Evolutionary conservation across 2,329 filamentous ascomycete species (phyloP), one percentile per base, ranked within the genome.

Genomic region (Pezicula neosporulosa): DNA sequence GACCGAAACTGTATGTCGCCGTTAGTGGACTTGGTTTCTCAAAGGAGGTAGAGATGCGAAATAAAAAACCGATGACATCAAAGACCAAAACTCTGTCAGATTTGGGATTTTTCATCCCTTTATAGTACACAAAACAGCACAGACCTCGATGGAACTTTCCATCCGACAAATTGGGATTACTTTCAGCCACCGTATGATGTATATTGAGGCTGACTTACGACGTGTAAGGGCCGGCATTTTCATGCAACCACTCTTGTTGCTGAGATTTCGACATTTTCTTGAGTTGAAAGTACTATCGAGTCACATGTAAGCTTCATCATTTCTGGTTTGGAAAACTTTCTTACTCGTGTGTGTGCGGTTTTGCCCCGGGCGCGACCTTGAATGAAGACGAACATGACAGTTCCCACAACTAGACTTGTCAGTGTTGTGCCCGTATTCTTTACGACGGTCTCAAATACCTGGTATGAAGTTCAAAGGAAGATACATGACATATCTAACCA

Each of bases 401-500:
- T 96, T 6, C 93, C 93, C 16, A 96, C 82, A 0, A 97, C 79
- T 46, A n/a, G 27, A 21, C 33, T 24, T 42, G 42, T 54, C 46
- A 51, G 33, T 27, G 28, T 30, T 28, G 21, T 7, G 7, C 12
- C 18, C 7, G 15, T 3, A 12, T 16, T 9, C 27, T n/a, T 9
- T 18, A 24, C 3, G 9, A 27, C 39, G 12, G 51, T 10, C 6
- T 7, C 8, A n/a, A 63, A 47, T 68, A 73, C 71, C 65, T 0
- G 93, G 93, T 48, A 97, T 91, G 66, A 96, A 91, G 73, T 97
- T 97, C 54, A 97, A 77, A 10, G 93, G 92, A 39, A 96, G 76
- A 66, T 95, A 94, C 72, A 97, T 81, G 56, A 63, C 33, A 50
- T 66, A 68, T 39, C 89, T 78, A 37, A 96, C 72, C 42, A 96